Evolutionary conservation across 371 early-diverging fungal species (phyloP).

Genomic region (Globomyces sp.): DNA sequence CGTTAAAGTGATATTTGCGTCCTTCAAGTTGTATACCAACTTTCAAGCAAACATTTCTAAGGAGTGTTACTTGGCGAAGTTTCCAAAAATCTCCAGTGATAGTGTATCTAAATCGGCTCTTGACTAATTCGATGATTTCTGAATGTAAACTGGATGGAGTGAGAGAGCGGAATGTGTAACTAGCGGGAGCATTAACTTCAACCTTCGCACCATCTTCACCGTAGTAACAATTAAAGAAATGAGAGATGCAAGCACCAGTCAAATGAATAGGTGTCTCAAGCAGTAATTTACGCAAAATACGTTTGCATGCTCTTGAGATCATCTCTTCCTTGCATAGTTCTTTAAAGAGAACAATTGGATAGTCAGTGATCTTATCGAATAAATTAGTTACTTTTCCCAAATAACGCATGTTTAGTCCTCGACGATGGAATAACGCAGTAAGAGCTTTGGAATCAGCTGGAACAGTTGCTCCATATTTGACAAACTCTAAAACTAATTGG

Average conservation of each 20-base stretch:
- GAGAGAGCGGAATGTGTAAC: slow-evolving; percentile 46
- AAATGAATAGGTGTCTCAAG: slow-evolving; percentile 54
- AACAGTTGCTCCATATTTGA: slow-evolving; percentile 4
- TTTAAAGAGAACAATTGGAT: slow-evolving; percentile 3
- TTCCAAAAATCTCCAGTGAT: slow-evolving; percentile 52
- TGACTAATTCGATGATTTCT: slow-evolving; percentile 59
- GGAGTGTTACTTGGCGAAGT: slow-evolving; percentile 64
- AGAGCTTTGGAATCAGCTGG: slow-evolving; percentile 81
- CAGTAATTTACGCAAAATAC: slow-evolving; percentile 71
- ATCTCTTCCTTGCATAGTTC: slow-evolving; percentile 69
- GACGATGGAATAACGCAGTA: slow-evolving; percentile 82
- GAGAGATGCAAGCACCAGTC: slow-evolving; percentile 66
- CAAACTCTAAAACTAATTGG: slow-evolving; percentile 16
- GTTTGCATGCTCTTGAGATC: slow-evolving; percentile 82
- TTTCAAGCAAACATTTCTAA: slow-evolving; percentile 81
- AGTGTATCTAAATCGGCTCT: slow-evolving; percentile 72
- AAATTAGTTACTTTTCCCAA: slow-evolving; percentile 72
- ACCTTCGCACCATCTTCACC: slow-evolving; percentile 36
- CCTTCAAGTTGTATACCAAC: slow-evolving; percentile 81
- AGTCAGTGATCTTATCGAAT: slow-evolving; percentile 58
- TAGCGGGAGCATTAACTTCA: slow-evolving; percentile 7
- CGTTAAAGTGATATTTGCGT: slow-evolving; percentile 62
- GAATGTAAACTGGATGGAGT: slow-evolving; percentile 44
- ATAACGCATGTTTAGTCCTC: slow-evolving; percentile 96
- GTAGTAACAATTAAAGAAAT: slow-evolving; percentile 80